These are phyloP conservation scores for Cyberlindnera subsufficiens DNA, from an alignment of 805 yeast genomes.

Conservation along the genomic window DNA sequence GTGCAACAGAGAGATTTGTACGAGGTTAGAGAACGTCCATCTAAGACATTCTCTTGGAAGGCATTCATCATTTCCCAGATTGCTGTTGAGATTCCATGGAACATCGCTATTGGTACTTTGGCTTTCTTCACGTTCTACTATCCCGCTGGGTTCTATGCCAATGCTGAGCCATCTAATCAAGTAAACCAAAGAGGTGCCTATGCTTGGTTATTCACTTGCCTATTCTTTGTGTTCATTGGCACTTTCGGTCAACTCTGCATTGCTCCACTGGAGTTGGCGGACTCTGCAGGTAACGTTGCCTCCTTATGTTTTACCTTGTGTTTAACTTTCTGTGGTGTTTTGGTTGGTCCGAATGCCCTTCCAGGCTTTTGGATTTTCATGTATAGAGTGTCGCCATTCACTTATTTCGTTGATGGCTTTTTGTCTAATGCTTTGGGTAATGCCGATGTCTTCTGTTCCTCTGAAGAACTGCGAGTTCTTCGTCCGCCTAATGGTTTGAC, in stretches of 20 bases:
- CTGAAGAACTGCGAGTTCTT: slow-evolving; percentile 40
- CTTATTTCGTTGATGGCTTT: slow-evolving; percentile 55
- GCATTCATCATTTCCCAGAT: slow-evolving; percentile 58
- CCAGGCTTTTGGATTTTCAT: slow-evolving; percentile 79
- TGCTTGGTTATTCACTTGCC: slow-evolving; percentile 34
- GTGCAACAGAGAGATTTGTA: slow-evolving; percentile 58
- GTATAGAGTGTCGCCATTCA: slow-evolving; percentile 68
- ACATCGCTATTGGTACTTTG: slow-evolving; percentile 54
- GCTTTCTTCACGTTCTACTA: slow-evolving; percentile 62
- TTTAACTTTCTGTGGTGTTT: slow-evolving; percentile 73
- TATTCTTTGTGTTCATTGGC: slow-evolving; percentile 48
- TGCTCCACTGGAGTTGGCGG: slow-evolving; percentile 53
- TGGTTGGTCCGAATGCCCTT: slow-evolving; percentile 49
- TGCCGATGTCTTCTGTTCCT: slow-evolving; percentile 39
- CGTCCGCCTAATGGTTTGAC: slow-evolving; percentile 51
- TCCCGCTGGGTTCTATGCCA: slow-evolving; percentile 49
- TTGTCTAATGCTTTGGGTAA: slow-evolving; percentile 51
- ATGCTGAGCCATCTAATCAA: slow-evolving; percentile 2
- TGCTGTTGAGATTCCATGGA: slow-evolving; percentile 63
- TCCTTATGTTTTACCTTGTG: slow-evolving; percentile 53
- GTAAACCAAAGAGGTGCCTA: slow-evolving; percentile 12
- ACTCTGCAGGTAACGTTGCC: slow-evolving; percentile 59
- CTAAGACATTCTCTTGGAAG: slow-evolving; percentile 64
- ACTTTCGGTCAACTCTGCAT: slow-evolving; percentile 53
- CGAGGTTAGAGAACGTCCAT: slow-evolving; percentile 70